Conservation (phyloP, 75 land plant genomes). For the Ceratopteris richardii region DNA sequence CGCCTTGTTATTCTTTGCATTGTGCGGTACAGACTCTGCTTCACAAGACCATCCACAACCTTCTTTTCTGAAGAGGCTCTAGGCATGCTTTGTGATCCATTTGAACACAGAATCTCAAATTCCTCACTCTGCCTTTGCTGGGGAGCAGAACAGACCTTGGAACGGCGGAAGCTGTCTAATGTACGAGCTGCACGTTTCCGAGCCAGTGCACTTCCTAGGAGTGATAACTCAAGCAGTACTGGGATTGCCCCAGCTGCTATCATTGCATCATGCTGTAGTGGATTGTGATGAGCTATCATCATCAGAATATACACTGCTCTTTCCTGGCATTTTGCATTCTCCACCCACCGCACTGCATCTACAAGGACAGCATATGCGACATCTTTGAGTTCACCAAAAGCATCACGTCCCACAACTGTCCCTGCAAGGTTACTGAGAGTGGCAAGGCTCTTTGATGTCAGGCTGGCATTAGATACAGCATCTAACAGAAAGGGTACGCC, state of each 20-base stretch:
- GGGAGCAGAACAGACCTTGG: conserved; percentile 34
- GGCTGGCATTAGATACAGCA: conserved; percentile 32
- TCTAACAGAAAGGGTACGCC: conserved; percentile 29
- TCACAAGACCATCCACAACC: conserved; percentile 71
- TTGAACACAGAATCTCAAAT: conserved; percentile 42
- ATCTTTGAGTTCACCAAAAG: conserved; percentile 16
- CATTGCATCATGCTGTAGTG: conserved; percentile 58
- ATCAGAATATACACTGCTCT: conserved; percentile 75
- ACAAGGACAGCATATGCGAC: conserved; percentile 44
- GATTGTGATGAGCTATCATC: conserved; percentile 76
- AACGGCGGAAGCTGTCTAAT: conserved; percentile 57
- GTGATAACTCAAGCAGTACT: conserved; percentile 59
- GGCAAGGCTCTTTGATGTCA: conserved; percentile 44
- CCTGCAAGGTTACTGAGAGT: conserved; percentile 57
- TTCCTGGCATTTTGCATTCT: conserved; percentile 75
- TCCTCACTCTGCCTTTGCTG: conserved; percentile 12
- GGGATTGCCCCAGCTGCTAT: conserved; percentile 52
- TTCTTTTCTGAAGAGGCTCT: conserved; percentile 51
- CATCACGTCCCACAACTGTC: conserved; percentile 54
- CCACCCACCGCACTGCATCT: conserved; percentile 60
- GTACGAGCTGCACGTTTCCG: conserved; percentile 82
- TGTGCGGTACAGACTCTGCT: conserved; percentile 82
- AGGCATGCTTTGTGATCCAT: conserved; percentile 9
- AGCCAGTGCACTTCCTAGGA: conserved; percentile 67
- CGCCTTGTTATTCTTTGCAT: conserved; percentile 68